Conservation (phyloP, 2,329 filamentous ascomycete genomes). For the Blastomyces emzantsi region DNA sequence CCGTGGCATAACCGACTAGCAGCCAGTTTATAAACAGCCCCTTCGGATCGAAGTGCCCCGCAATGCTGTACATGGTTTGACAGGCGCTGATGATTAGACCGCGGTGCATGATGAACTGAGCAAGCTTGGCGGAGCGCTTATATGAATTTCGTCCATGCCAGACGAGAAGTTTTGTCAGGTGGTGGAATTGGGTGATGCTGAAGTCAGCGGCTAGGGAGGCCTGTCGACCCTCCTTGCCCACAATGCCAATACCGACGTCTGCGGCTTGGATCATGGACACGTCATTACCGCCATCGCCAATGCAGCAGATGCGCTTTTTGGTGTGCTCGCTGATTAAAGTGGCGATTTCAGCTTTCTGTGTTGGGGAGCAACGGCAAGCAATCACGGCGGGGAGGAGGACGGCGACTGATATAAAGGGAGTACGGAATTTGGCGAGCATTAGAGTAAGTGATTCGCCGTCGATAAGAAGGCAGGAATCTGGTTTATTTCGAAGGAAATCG, state of each 20-base stretch:
- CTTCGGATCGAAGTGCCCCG: constrained; percentile 83
- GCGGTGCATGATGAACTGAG: constrained; percentile 96
- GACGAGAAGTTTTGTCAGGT: constrained; percentile 92
- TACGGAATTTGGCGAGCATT: constrained; percentile 71
- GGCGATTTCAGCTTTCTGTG: constrained; percentile 92
- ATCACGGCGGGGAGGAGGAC: constrained; percentile 86
- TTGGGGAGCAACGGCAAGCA: constrained; percentile 92
- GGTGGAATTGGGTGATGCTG: constrained; percentile 88
- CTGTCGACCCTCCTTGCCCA: constrained; percentile 94
- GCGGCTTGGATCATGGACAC: constrained; percentile 99
- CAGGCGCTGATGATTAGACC: constrained; percentile 92
- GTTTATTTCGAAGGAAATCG: constrained; percentile 77
- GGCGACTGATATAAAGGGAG: constrained; percentile 79
- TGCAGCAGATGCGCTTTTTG: constrained; percentile 92
- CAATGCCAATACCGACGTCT: constrained; percentile 94
- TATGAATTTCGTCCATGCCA: constrained; percentile 98
- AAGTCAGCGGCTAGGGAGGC: constrained; percentile 94
- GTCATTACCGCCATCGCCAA: constrained; percentile 96
- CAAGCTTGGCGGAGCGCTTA: constrained; percentile 89
- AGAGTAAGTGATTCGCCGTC: constrained; percentile 85
- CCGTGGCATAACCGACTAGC: constrained; percentile 88
- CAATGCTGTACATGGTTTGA: constrained; percentile 96
- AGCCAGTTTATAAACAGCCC: constrained; percentile 96
- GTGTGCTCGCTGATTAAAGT: constrained; percentile 83
- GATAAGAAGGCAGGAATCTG: constrained; percentile 80